phyloP scores from a whole-genome alignment of 495 filamentous ascomycete species.

The Annulohypoxylon maeteangense region DNA sequence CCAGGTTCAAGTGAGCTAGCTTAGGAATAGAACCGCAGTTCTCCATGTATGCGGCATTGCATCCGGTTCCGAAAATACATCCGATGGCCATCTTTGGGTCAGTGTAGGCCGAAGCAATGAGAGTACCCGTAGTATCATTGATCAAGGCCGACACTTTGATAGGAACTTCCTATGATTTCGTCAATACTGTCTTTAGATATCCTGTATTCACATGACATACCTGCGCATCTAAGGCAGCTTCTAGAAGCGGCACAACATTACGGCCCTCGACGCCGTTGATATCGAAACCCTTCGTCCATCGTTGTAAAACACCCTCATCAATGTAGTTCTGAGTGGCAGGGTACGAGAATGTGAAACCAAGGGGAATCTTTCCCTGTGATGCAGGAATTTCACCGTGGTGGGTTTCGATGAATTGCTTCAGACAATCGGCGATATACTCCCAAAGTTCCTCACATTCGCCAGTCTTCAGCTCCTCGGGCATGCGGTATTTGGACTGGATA shows the following conservation, averaged over 20 bases:
- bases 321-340: conserved; percentile 96
- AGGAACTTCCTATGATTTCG: conserved; percentile 72
- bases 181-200: conserved; percentile 14
- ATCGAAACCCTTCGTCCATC: conserved; percentile 99
- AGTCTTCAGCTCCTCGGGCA: conserved; percentile 95
- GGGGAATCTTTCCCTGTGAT: conserved; percentile 70
- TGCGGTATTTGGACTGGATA: conserved; percentile 97
- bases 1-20: conserved; percentile 92
- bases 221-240: conserved; percentile 80
- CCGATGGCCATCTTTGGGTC: conserved; percentile 92
- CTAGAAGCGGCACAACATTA: conserved; percentile 94
- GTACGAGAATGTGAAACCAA: conserved; percentile 99
- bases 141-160: conserved; percentile 94
- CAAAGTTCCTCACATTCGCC: conserved; percentile 92
- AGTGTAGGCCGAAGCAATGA: conserved; percentile 97
- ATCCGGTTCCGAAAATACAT: conserved; percentile 98
- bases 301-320: conserved; percentile 92
- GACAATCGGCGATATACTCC: conserved; percentile 97
- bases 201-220: conserved; percentile 60
- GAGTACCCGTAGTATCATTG: conserved; percentile 98
- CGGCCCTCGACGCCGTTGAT: conserved; percentile 94
- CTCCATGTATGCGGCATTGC: conserved; percentile 99
- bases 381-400: conserved; percentile 78
- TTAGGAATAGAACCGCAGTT: conserved; percentile 91
- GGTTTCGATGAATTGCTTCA: conserved; percentile 93